Evolutionary conservation across 441 rosid genomes (phyloP), one percentile per base, ranked within the genome.

Genomic region (Biscutella auriculata): DNA sequence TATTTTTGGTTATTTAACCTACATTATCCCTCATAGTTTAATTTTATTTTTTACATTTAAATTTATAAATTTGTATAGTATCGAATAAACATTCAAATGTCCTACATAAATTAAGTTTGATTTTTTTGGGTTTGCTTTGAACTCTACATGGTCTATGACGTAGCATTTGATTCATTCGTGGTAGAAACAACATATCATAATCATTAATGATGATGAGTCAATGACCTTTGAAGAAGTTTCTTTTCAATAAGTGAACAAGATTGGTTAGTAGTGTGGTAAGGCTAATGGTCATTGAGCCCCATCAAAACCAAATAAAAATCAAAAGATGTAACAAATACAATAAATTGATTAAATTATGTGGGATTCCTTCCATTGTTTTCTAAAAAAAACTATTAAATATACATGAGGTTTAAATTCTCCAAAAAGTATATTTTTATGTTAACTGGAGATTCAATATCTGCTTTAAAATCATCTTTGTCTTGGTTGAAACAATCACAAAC

Each of bases 401-500:
- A 68, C 72, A 67, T 62, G 58, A n/a, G 5, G 11, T 21, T 34
- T 34, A 19, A 60, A 50, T 36, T 57, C 49, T 35, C 63, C 68
- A 34, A 59, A 40, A 30, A 62, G 21, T 51, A 63, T 50, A 30
- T 69, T 0, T 41, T 60, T 28, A 69, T 21, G 50, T 57, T 63
- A 29, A 68, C 43, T 7, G 73, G 62, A 21, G 32, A 62, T 26
- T 44, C 73, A 0, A 6, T 62, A 48, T 62, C 59, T 42, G 44
- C 59, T 32, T 62, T 56, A 36, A 62, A 33, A 62, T 59, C 73
- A 62, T 56, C 60, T 42, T 42, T 55, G 6, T 26, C 64, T 49
- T 62, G n/a, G 51, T 68, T 57, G 37, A 62, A 68, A 42, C 73
- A 68, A 11, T 68, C 68, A 56, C 73, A 69, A 0, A 51, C 73